phyloP scores from a whole-genome alignment of 768 basidiomycete genomes.

The Boletus eberwhitei region DNA sequence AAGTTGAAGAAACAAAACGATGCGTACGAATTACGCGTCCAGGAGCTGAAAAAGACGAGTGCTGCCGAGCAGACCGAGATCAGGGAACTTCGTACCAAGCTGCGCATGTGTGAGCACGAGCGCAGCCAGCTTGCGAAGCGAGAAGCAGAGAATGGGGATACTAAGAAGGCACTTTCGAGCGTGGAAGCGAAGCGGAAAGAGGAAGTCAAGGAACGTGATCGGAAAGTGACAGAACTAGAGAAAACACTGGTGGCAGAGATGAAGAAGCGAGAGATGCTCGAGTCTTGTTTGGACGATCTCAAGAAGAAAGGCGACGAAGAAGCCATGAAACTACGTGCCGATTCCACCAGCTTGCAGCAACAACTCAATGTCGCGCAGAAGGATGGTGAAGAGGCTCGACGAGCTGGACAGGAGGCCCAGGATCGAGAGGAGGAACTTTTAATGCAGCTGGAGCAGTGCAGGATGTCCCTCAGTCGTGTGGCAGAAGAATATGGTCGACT shows the following conservation, averaged over 20 bases:
- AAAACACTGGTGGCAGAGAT: slow-evolving; percentile 47
- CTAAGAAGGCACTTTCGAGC: slow-evolving; percentile 47
- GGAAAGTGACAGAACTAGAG: slow-evolving; percentile 53
- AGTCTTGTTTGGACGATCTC: slow-evolving; percentile 43
- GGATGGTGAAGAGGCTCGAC: slow-evolving; percentile 35
- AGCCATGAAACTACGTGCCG: slow-evolving; percentile 31
- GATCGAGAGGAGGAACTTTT: slow-evolving; percentile 46
- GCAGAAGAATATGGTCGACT: slow-evolving; percentile 56
- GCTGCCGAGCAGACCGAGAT: slow-evolving; percentile 55
- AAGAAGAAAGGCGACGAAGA: slow-evolving; percentile 43
- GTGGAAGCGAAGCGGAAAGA: slow-evolving; percentile 51
- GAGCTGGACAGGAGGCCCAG: slow-evolving; percentile 30
- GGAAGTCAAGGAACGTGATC: slow-evolving; percentile 54
- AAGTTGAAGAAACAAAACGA: slow-evolving; percentile 65
- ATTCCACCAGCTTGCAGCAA: slow-evolving; percentile 34
- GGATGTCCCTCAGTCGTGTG: slow-evolving; percentile 41
- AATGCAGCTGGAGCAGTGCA: slow-evolving; percentile 50
- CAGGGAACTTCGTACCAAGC: slow-evolving; percentile 58
- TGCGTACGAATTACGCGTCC: slow-evolving; percentile 52
- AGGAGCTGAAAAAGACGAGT: slow-evolving; percentile 54
- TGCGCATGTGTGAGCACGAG: slow-evolving; percentile 58
- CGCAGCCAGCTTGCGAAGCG: slow-evolving; percentile 48
- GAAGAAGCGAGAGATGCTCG: slow-evolving; percentile 46
- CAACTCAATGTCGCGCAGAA: slow-evolving; percentile 36
- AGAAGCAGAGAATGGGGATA: slow-evolving; percentile 49